A percentile compares a stretch with the other conserved stretches of the same genome.
These are phyloP conservation scores for Artemisia tridentata DNA, from an alignment of 129 eudicot species.

Conservation along the genomic window DNA sequence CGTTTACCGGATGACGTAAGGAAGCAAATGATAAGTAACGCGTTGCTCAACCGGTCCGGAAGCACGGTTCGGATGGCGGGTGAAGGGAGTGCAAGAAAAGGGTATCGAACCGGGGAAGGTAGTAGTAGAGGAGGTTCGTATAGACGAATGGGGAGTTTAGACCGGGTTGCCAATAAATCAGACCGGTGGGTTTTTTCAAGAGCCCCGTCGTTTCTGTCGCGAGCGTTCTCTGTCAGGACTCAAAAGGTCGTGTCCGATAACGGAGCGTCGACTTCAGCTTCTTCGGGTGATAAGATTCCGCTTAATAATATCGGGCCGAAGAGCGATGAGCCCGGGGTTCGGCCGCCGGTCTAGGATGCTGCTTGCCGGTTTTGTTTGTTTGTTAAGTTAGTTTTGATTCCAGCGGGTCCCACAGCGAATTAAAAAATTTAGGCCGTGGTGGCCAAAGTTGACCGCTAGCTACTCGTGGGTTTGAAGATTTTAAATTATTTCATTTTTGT, in stretches of 20 bases:
- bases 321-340: slow-evolving; percentile 49
- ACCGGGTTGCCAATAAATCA: slow-evolving; percentile 39
- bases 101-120: slow-evolving; percentile 50
- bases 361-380: slow-evolving; percentile 14
- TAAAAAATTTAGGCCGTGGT: slow-evolving; percentile 14
- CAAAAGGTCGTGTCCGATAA: slow-evolving; percentile 57
- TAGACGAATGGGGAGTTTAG: slow-evolving; percentile 47
- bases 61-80: slow-evolving; percentile 46
- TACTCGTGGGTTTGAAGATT: slow-evolving; percentile 17
- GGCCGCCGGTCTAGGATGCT: slow-evolving; percentile 55
- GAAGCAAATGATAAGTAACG: slow-evolving; percentile 60
- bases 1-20: slow-evolving; percentile 66
- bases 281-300: slow-evolving; percentile 35
- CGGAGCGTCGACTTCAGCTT: slow-evolving; percentile 46
- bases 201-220: slow-evolving; percentile 51
- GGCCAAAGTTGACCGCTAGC: slow-evolving; percentile 20
- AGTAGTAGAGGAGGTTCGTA: slow-evolving; percentile 39
- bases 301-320: slow-evolving; percentile 45
- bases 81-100: slow-evolving; percentile 52
- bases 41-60: slow-evolving; percentile 54
- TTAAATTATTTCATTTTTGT: slow-evolving; percentile 20
- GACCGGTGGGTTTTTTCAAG: slow-evolving; percentile 66
- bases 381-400: background rate
- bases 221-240: slow-evolving; percentile 56
- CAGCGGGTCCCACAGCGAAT: slow-evolving; percentile 17